phyloP scores from a whole-genome alignment of 768 basidiomycete species.

The Tylopilus felleus region DNA sequence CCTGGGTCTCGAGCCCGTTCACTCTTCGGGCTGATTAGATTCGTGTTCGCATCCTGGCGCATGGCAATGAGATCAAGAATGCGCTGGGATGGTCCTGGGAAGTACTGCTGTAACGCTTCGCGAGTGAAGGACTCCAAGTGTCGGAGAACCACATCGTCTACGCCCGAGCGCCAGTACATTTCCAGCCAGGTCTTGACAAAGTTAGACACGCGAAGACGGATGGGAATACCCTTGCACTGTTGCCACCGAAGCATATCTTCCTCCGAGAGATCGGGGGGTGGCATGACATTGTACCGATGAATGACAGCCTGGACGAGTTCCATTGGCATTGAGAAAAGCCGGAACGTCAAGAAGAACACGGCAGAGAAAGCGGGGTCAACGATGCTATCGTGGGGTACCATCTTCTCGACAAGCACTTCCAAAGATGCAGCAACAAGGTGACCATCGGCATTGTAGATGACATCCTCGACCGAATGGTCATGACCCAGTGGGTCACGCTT shows the following conservation, averaged over 20 bases:
- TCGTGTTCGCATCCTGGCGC: constrained; percentile 48
- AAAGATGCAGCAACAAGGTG: constrained; percentile 89
- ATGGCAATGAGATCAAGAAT: constrained; percentile 65
- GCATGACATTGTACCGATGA: constrained; percentile 76
- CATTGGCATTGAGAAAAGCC: constrained; percentile 77
- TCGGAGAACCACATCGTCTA: constrained; percentile 65
- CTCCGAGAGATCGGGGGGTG: constrained; percentile 53
- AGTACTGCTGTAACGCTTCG: constrained; percentile 58
- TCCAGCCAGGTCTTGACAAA: constrained; percentile 96
- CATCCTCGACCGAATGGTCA: constrained; percentile 81
- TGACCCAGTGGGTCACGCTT: constrained; percentile 48
- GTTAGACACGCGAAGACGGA: constrained; percentile 87
- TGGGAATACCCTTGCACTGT: constrained; percentile 82
- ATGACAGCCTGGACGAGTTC: constrained; percentile 78
- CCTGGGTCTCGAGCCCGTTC: constrained; percentile 73
- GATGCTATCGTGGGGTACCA: constrained; percentile 92
- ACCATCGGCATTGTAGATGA: constrained; percentile 88
- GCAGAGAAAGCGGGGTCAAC: constrained; percentile 84
- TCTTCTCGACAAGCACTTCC: constrained; percentile 88
- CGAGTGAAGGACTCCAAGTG: constrained; percentile 57
- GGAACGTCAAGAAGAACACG: constrained; percentile 95
- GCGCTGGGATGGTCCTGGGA: constrained; percentile 66
- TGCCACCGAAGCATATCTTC: constrained; percentile 75
- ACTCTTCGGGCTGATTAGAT: constrained; percentile 51
- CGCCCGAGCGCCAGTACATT: constrained; percentile 76